These are phyloP conservation scores for Haplosporangium sp. DNA, from an alignment of 371 early-diverging fungal species.

Conservation along the genomic window DNA sequence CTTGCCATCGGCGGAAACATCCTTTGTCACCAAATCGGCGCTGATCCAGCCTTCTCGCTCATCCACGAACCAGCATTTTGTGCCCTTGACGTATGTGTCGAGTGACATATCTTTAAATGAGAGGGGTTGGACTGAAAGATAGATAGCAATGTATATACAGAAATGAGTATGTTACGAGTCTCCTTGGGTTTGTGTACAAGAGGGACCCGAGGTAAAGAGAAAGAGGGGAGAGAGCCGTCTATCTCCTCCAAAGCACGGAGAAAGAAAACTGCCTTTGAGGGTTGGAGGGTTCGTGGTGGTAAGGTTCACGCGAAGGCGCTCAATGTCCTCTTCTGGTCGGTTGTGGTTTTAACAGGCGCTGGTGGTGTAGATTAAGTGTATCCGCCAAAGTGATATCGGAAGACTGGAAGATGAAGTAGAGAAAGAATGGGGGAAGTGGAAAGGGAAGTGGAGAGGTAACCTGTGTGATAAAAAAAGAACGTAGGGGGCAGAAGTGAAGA, in stretches of 20 bases:
- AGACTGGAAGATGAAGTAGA: not conserved
- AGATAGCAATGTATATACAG: not conserved
- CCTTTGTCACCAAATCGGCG: constrained; percentile 69
- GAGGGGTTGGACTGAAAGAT: not conserved
- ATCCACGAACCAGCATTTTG: constrained; percentile 90
- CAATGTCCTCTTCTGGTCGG: not conserved
- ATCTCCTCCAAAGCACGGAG: constrained; percentile 6
- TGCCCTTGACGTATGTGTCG: constrained; percentile 74
- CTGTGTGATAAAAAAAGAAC: constrained; percentile 1
- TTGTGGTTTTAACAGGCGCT: not conserved
- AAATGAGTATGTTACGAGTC: not conserved
- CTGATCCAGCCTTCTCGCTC: constrained; percentile 88
- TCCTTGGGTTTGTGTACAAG: not conserved
- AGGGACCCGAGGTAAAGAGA: not conserved
- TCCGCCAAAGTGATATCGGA: not conserved
- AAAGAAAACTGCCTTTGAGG: not conserved
- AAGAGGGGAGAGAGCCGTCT: constrained; percentile 11
- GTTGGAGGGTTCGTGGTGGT: not conserved
- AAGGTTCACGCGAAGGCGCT: not conserved
- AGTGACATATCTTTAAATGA: constrained; percentile 52
- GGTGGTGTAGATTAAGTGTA: too few species aligned
- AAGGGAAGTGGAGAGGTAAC: not conserved
- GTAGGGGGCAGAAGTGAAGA: not conserved
- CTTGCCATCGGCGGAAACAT: constrained; percentile 62
- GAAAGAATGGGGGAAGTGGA: not conserved